phyloP scores from a whole-genome alignment of 495 filamentous ascomycete species.

The Hypoxylon crocopeplum region DNA sequence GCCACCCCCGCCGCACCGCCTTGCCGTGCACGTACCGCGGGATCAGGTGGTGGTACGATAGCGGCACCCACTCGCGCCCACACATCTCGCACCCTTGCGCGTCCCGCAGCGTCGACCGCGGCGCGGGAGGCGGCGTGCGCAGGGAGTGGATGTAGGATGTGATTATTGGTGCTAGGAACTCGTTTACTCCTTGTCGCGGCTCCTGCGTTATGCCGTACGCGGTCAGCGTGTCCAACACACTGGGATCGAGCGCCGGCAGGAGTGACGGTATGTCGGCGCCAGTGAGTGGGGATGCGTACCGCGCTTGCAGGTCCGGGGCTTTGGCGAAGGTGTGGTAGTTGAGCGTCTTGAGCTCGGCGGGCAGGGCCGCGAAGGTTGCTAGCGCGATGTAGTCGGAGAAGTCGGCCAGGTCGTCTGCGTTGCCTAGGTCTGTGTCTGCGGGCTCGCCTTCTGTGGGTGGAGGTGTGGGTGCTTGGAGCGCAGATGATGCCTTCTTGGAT shows the following conservation, averaged over 20 bases:
- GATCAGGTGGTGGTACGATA: constrained; percentile 87
- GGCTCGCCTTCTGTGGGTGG: background rate
- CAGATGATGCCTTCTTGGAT: constrained; percentile 49
- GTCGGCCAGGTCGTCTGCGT: constrained; percentile 72
- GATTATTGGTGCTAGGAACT: constrained; percentile 68
- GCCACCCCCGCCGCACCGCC: constrained; percentile 81
- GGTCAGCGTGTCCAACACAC: constrained; percentile 68
- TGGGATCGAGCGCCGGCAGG: constrained; percentile 50
- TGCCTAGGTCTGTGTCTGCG: constrained; percentile 19
- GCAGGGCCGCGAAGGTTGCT: constrained; percentile 71
- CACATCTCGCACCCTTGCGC: constrained; percentile 78
- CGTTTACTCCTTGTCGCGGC: constrained; percentile 43
- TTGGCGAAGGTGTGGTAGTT: constrained; percentile 63
- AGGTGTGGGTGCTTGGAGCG: no score
- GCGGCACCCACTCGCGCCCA: constrained; percentile 74
- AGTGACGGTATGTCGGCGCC: constrained; percentile 27
- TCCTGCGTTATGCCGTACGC: constrained; percentile 63
- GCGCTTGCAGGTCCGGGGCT: constrained; percentile 52
- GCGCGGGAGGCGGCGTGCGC: constrained; percentile 66
- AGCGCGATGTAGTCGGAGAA: constrained; percentile 77
- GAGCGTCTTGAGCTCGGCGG: constrained; percentile 63
- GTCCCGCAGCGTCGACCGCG: constrained; percentile 57
- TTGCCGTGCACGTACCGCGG: constrained; percentile 79
- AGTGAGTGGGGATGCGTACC: constrained; percentile 58
- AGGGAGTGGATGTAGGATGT: constrained; percentile 62